Percentiles rank a stretch among this genome's conserved stretches.
phyloP scores from a whole-genome alignment of 2,329 filamentous ascomycete species.

The Fusarium transvaalense region DNA sequence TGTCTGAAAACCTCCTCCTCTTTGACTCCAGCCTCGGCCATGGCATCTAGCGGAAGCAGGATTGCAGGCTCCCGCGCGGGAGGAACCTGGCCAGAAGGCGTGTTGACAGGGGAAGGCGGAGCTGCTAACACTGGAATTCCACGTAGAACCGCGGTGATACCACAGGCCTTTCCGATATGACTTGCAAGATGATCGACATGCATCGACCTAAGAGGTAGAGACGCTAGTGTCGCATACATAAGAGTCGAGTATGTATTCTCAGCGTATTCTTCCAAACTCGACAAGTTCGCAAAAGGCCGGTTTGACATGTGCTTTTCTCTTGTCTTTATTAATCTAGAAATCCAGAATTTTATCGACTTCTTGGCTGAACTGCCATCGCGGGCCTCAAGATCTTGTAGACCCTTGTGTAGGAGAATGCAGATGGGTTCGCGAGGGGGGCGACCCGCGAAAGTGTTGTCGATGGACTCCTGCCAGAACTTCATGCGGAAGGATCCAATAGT shows the following conservation, averaged over 20 bases:
- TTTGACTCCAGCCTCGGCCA: slow-evolving; percentile 82
- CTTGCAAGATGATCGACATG: slow-evolving; percentile 93
- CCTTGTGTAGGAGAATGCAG: slow-evolving; percentile 82
- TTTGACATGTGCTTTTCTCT: slow-evolving; percentile 87
- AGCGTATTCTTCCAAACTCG: slow-evolving; percentile 85
- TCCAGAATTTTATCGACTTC: slow-evolving; percentile 76
- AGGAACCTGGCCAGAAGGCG: slow-evolving; percentile 56
- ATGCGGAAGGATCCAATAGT: slow-evolving; percentile 89
- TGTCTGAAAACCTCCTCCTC: slow-evolving; percentile 91
- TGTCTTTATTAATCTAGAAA: slow-evolving; percentile 81
- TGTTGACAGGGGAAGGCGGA: slow-evolving; percentile 64
- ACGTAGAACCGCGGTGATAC: slow-evolving; percentile 87
- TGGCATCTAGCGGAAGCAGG: slow-evolving; percentile 87
- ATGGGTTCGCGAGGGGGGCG: slow-evolving; percentile 90
- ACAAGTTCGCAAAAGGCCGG: slow-evolving; percentile 80
- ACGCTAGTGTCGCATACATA: slow-evolving; percentile 86
- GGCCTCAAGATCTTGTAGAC: slow-evolving; percentile 72
- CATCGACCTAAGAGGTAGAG: slow-evolving; percentile 82
- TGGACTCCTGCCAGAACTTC: slow-evolving; percentile 93
- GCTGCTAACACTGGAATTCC: slow-evolving; percentile 91
- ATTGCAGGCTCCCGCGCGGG: slow-evolving; percentile 66
- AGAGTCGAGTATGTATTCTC: slow-evolving; percentile 96
- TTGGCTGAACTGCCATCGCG: slow-evolving; percentile 57
- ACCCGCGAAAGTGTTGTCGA: slow-evolving; percentile 81
- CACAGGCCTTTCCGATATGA: slow-evolving; percentile 93